These are phyloP conservation scores for Stemphylium lycopersici DNA, from an alignment of 2,329 filamentous ascomycete species.

Conservation along the genomic window DNA sequence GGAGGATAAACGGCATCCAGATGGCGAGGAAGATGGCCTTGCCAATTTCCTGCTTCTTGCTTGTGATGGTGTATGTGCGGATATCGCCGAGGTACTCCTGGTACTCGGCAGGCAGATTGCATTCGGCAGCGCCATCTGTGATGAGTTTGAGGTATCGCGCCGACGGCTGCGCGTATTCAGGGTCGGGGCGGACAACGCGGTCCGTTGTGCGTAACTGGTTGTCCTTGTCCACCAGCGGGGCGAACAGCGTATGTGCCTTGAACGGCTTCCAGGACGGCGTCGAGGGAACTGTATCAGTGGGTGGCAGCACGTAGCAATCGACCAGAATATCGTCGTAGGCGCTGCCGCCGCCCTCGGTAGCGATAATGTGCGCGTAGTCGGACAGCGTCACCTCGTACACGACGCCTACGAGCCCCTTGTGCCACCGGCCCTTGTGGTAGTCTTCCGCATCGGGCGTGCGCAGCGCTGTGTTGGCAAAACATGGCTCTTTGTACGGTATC, in stretches of 20 bases:
- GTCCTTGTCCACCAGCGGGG: conserved; percentile 54
- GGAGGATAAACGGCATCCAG: conserved; percentile 64
- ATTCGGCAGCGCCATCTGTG: conserved; percentile 77
- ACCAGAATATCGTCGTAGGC: conserved; percentile 86
- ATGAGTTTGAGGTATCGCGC: conserved; percentile 83
- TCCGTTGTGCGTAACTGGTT: conserved; percentile 29
- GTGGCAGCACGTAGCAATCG: conserved; percentile 73
- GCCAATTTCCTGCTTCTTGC: conserved; percentile 69
- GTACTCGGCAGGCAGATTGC: conserved; percentile 80
- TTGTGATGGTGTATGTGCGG: conserved; percentile 73
- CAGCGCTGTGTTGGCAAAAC: conserved; percentile 81
- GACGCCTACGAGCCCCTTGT: conserved; percentile 84
- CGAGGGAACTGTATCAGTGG: conserved; percentile 65
- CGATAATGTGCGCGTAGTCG: conserved; percentile 86
- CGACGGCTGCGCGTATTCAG: conserved; percentile 80
- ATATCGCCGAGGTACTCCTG: conserved; percentile 73
- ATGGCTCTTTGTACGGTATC: conserved; percentile 85
- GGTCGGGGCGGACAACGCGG: conserved; percentile 65
- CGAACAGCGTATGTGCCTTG: conserved; percentile 83
- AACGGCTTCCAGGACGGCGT: conserved; percentile 69
- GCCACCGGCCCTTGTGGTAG: conserved; percentile 69
- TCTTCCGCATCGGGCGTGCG: conserved; percentile 50
- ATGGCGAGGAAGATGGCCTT: conserved; percentile 64
- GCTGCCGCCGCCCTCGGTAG: conserved; percentile 85
- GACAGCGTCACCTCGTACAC: conserved; percentile 89